These are phyloP conservation scores for Pleurotus djamor DNA, from an alignment of 768 basidiomycete genomes.

Conservation along the genomic window DNA sequence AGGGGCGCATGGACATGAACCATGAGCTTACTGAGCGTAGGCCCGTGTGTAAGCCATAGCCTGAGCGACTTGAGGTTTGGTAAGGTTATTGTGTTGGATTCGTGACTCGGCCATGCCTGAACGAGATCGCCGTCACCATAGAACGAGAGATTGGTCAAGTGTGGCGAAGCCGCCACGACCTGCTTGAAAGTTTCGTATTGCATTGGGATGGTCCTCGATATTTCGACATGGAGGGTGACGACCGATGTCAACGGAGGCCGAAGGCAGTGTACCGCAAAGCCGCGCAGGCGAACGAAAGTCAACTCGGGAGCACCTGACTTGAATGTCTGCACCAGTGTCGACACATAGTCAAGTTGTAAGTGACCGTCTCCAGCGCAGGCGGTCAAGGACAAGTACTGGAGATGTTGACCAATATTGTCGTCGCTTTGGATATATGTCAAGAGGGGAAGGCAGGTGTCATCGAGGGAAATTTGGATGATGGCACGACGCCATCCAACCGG, in stretches of 20 bases:
- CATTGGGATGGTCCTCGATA: conserved; percentile 31
- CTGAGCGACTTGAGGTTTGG: conserved; percentile 37
- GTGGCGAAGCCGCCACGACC: conserved; percentile 26
- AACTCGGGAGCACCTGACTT: conserved; percentile 26
- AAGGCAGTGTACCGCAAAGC: conserved; percentile 38
- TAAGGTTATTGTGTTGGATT: conserved; percentile 21
- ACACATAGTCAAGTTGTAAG: conserved; percentile 6
- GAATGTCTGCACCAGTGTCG: conserved; percentile 21
- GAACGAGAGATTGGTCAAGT: conserved; percentile 39
- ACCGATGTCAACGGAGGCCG: conserved; percentile 30
- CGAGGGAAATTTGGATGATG: conserved; percentile 23
- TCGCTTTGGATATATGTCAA: conserved; percentile 24
- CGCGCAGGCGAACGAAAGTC: conserved; percentile 40
- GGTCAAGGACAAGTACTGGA: conserved; percentile 34
- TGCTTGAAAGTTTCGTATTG: conserved; percentile 28
- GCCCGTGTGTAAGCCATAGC: conserved; percentile 33
- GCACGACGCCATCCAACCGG: conserved; percentile 35
- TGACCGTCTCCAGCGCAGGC: conserved; percentile 24
- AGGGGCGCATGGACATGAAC: conserved; percentile 33
- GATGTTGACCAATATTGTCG: conserved; percentile 18
- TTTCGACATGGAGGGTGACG: conserved; percentile 43
- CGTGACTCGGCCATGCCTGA: conserved; percentile 19
- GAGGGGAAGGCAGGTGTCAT: conserved; percentile 21
- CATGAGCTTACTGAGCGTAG: conserved; percentile 35
- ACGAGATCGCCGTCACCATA: conserved; percentile 36